Percentiles rank a stretch among this genome's conserved stretches.
Evolutionary conservation across 73 alveolate genomes (phyloP).

Genomic region (Paramecium pentaurelia): DNA sequence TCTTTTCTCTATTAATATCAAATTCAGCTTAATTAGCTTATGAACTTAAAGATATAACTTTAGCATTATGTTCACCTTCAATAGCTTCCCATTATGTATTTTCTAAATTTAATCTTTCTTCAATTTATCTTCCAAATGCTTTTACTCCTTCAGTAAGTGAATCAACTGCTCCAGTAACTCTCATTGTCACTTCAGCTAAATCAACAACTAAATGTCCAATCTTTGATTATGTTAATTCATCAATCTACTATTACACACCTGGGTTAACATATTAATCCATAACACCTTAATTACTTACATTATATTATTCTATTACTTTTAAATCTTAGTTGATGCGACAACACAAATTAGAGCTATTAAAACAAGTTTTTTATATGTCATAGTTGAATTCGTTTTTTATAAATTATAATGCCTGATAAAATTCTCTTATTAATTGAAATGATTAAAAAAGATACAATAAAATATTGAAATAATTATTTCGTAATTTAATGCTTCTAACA

Average conservation of each 20-base stretch:
- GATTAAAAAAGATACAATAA: not conserved
- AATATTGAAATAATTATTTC: not conserved
- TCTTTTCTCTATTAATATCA: conserved; percentile 47
- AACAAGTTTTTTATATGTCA: not conserved
- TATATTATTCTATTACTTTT: not conserved
- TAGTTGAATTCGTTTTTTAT: not conserved
- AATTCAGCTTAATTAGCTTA: conserved; percentile 45
- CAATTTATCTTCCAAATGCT: conserved; percentile 47
- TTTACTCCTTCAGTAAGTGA: conserved; percentile 33
- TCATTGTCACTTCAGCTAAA: conserved; percentile 36
- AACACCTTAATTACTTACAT: not conserved
- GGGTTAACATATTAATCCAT: not conserved
- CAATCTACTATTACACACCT: not conserved
- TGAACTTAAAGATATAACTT: not conserved
- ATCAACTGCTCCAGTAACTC: conserved; percentile 37
- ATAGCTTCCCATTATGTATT: conserved; percentile 17
- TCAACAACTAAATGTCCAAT: conserved; percentile 15
- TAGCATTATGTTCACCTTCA: conserved; percentile 22
- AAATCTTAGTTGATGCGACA: not conserved
- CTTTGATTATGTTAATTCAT: conserved; percentile 20
- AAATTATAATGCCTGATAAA: not conserved
- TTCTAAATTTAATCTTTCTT: not conserved
- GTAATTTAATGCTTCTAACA: not conserved
- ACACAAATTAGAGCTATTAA: not conserved
- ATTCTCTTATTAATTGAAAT: not conserved